A percentile compares a stretch with the other conserved stretches of the same genome.
These are phyloP conservation scores for Oxytropis ochrocephala DNA, from an alignment of 306 rosid genomes.

Conservation along the genomic window DNA sequence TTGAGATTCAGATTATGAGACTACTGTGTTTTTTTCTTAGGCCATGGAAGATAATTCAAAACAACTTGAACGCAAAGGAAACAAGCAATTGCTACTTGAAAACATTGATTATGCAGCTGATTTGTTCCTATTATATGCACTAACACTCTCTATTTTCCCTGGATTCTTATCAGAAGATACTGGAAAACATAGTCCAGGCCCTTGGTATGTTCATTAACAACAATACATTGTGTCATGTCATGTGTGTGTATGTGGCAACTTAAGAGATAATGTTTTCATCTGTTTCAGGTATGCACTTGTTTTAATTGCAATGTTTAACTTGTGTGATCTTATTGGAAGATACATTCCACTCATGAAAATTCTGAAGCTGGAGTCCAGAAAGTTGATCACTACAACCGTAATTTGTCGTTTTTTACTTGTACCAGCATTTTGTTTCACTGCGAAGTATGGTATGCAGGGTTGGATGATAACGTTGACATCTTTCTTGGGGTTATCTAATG, in stretches of 20 bases:
- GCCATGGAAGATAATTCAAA: slow-evolving; percentile 33
- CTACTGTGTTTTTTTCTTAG: slow-evolving; percentile 22
- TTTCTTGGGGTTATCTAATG: slow-evolving; percentile 70
- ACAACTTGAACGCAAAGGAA: slow-evolving; percentile 44
- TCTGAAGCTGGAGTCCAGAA: slow-evolving; percentile 59
- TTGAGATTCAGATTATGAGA: not conserved
- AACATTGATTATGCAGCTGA: slow-evolving; percentile 73
- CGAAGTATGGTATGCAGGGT: slow-evolving; percentile 71
- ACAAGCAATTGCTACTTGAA: slow-evolving; percentile 50
- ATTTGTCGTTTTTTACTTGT: slow-evolving; percentile 52
- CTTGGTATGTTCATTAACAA: slow-evolving; percentile 43
- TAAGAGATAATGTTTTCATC: not conserved
- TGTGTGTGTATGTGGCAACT: not conserved
- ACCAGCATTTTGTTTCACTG: slow-evolving; percentile 82
- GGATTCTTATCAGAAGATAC: slow-evolving; percentile 95
- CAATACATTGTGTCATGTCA: not conserved
- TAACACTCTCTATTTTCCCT: slow-evolving; percentile 77
- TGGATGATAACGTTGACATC: slow-evolving; percentile 86
- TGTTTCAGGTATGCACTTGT: slow-evolving; percentile 74
- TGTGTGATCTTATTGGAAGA: slow-evolving; percentile 72
- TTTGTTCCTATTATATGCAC: slow-evolving; percentile 48
- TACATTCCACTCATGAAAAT: slow-evolving; percentile 55
- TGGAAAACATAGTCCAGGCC: slow-evolving; percentile 67
- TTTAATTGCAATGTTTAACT: slow-evolving; percentile 67
- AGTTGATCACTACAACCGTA: slow-evolving; percentile 29